Evolutionary conservation across 2,329 filamentous ascomycete species (phyloP).

Genomic region (Aspergillus brasiliensis): DNA sequence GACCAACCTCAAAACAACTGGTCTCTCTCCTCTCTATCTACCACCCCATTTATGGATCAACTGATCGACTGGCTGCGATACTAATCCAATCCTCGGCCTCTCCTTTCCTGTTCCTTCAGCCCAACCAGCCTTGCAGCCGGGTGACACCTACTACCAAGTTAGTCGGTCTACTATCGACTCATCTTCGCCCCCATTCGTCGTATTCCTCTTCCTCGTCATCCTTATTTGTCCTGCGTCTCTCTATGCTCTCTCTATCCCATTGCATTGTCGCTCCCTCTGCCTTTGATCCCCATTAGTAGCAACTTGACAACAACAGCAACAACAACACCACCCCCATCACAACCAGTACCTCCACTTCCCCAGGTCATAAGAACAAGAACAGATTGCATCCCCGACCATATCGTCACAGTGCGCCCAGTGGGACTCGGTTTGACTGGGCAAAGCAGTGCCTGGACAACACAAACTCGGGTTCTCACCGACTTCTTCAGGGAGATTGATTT

Average conservation of each 20-base stretch:
- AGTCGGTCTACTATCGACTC: constrained; percentile 3
- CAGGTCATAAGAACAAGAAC: not conserved
- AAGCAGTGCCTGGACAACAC: constrained; percentile 16
- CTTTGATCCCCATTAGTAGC: constrained; percentile 7
- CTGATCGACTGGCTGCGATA: not conserved
- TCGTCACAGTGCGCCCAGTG: constrained; percentile 11
- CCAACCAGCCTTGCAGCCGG: constrained; percentile 6
- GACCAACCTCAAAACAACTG: not conserved
- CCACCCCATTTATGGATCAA: constrained; percentile 9
- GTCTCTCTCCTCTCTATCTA: not conserved
- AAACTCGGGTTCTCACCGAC: constrained; percentile 23
- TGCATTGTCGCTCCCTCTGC: constrained; percentile 7
- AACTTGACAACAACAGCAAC: not conserved
- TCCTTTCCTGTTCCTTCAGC: constrained; percentile 9
- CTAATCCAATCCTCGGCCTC: constrained; percentile 7
- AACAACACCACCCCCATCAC: not conserved
- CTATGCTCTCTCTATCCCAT: constrained; percentile 1
- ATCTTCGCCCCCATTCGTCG: not conserved
- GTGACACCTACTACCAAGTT: not conserved
- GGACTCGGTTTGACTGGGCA: constrained; percentile 10
- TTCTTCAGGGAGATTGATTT: constrained; percentile 17
- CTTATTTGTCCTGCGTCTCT: constrained; percentile 1
- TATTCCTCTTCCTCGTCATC: not conserved
- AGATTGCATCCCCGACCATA: not conserved
- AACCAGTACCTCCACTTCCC: not conserved